phyloP scores from a whole-genome alignment of 768 basidiomycete species.

The Tephrocybe sp. region DNA sequence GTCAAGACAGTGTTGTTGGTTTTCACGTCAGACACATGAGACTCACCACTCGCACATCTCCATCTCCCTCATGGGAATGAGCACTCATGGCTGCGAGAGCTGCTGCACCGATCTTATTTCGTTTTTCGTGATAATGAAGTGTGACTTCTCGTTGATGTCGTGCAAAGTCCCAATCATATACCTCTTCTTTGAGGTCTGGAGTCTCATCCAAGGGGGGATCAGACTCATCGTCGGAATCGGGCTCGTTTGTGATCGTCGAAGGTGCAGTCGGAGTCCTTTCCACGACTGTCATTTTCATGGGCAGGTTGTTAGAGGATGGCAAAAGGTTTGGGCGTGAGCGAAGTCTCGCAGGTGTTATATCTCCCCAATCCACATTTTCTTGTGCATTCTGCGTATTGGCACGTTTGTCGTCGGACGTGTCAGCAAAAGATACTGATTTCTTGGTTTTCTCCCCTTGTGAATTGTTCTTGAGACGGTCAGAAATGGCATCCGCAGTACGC shows the following conservation, averaged over 20 bases:
- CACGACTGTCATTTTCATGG: conserved; percentile 71
- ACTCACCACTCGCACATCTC: conserved; percentile 42
- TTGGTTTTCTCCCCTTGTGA: conserved; percentile 34
- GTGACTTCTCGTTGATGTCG: conserved; percentile 76
- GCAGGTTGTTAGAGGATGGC: conserved; percentile 36
- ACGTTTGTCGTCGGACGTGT: conserved; percentile 29
- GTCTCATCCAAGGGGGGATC: conserved; percentile 33
- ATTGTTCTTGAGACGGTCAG: conserved; percentile 24
- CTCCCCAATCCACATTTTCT: conserved; percentile 46
- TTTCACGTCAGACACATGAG: not conserved
- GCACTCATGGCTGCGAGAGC: conserved; percentile 51
- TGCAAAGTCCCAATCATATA: conserved; percentile 59
- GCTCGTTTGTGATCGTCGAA: conserved; percentile 20
- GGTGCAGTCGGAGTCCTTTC: conserved; percentile 51
- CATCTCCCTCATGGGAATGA: conserved; percentile 42
- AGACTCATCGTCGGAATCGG: conserved; percentile 76
- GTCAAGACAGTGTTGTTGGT: not conserved
- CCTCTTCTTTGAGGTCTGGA: conserved; percentile 42
- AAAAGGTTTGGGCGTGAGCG: conserved; percentile 38
- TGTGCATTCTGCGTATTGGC: conserved; percentile 4
- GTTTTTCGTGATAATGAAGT: conserved; percentile 67
- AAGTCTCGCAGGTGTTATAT: conserved; percentile 52
- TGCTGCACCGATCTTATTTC: conserved; percentile 53
- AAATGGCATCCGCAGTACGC: conserved; percentile 30
- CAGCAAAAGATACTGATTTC: conserved; percentile 70